Conservation (phyloP, 1,284 basidiomycete genomes). For the Pisolithus thermaeus region DNA sequence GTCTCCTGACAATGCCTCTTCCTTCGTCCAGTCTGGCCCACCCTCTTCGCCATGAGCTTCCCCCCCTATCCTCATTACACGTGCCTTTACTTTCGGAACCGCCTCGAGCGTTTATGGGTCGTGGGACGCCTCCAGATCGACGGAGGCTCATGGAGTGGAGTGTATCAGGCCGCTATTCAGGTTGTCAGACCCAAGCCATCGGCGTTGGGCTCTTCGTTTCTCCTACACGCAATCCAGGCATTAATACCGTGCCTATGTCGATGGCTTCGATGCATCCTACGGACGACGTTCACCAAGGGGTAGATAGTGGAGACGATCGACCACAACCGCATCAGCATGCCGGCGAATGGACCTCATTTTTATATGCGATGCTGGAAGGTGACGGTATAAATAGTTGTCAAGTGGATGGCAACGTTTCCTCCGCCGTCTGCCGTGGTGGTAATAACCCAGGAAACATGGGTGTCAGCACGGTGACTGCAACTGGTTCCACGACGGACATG, state of each 20-base stretch:
- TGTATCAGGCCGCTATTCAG: conserved; percentile 8
- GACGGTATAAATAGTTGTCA: conserved; percentile 11
- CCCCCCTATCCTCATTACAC: conserved; percentile 25
- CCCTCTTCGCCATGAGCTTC: conserved; percentile 10
- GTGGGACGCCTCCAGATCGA: conserved; percentile 27
- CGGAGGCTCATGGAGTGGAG: conserved; percentile 25
- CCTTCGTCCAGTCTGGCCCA: conserved; percentile 7
- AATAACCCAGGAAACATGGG: conserved; percentile 2
- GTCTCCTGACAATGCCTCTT: not conserved
- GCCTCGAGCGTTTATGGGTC: conserved; percentile 30
- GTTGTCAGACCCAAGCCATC: not conserved
- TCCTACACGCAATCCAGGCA: conserved; percentile 3
- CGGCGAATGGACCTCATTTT: conserved; percentile 29
- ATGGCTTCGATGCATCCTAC: conserved; percentile 13
- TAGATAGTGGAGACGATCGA: not conserved
- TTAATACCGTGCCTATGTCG: conserved; percentile 9
- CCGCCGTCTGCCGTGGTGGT: not conserved
- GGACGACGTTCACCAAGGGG: not conserved
- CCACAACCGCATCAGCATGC: conserved; percentile 10
- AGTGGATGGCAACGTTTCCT: not conserved
- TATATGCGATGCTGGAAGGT: conserved; percentile 30
- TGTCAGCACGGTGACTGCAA: conserved; percentile 2
- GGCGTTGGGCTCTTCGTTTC: conserved; percentile 5
- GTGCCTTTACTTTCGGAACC: conserved; percentile 28
- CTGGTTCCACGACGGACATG: conserved; percentile 10